Base-by-base conservation (phyloP, 1,284 basidiomycete genomes). In the Hymenochaete sp. region DNA sequence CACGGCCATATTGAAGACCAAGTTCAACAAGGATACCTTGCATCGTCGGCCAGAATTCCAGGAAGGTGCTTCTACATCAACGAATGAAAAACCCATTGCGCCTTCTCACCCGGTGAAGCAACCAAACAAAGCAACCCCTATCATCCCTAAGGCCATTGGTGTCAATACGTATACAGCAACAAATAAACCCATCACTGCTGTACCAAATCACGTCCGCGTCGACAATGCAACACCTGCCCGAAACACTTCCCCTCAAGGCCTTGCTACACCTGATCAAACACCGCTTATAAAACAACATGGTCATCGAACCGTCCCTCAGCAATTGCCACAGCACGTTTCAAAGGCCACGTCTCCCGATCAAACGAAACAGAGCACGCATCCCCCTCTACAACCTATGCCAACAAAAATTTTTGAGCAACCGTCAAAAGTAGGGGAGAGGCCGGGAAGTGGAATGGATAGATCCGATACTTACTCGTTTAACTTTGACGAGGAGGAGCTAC, bases 41-140 rank as follows among this genome's bases (percentile, higher is more conserved):
- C 79, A 93, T 60, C 77, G 90, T 40, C 72, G 84, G 13, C 80
- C 87, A 10, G 87, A 90, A 56, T 86, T 82, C 50, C 31, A 44
- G 18, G 42, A 32, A 35, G 73, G 77, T 19, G 73, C 75, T 21
- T 47, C 44, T 10, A 38, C n/a, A 3, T 28, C 25, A 1, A 29
- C 33, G 8, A 14, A 32, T 18, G 49, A 45, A 7, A 44, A 18
- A 18, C 28, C 50, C 10, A 44, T n/a, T n/a, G 41, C 32, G 21
- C 26, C 22, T 45, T 39, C 22, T 18, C 38, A 10, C 21, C 45
- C 19, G 36, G 26, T 21, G 19, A 26, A 32, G 16, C 24, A 5
- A 10, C 28, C 14, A 35, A 26, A 41, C 42, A 36, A 27, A 24
- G 24, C 8, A 3, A 6, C 43, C 28, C 22, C 27, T 11, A 33